phyloP scores from a whole-genome alignment of 176 grass and related monocot species.

The Phragmites australis region DNA sequence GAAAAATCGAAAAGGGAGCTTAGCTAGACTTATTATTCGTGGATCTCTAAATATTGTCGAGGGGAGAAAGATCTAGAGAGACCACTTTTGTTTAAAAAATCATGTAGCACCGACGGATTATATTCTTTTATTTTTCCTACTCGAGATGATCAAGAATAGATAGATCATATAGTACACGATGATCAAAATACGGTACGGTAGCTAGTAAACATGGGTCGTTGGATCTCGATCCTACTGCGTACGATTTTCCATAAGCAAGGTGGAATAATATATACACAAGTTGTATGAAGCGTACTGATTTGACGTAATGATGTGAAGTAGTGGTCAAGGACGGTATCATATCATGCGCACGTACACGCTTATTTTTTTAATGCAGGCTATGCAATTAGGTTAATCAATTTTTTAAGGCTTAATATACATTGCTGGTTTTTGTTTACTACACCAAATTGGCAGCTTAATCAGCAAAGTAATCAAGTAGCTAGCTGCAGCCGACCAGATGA shows the following conservation, averaged over 20 bases:
- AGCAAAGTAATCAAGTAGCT: not conserved
- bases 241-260: not conserved
- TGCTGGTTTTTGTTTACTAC: no score
- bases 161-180: not conserved
- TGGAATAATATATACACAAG: not conserved
- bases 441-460: not conserved
- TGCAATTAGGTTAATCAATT: not conserved
- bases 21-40: not conserved
- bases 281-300: not conserved
- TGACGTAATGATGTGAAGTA: not conserved
- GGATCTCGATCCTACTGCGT: not conserved
- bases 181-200: not conserved
- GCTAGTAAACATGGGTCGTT: not conserved
- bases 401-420: not conserved
- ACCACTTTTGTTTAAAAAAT: not conserved
- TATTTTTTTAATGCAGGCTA: not conserved
- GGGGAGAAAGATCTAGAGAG: not conserved
- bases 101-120: not conserved
- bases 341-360: not conserved
- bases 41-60: not conserved
- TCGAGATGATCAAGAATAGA: not conserved
- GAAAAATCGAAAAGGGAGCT: slow-evolving; percentile 15
- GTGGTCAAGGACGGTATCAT: slow-evolving; percentile 30
- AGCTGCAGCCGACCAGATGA: not conserved
- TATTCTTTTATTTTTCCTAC: not conserved